phyloP scores from a whole-genome alignment of 495 filamentous ascomycete genomes.

The Penicillium odoratum region DNA sequence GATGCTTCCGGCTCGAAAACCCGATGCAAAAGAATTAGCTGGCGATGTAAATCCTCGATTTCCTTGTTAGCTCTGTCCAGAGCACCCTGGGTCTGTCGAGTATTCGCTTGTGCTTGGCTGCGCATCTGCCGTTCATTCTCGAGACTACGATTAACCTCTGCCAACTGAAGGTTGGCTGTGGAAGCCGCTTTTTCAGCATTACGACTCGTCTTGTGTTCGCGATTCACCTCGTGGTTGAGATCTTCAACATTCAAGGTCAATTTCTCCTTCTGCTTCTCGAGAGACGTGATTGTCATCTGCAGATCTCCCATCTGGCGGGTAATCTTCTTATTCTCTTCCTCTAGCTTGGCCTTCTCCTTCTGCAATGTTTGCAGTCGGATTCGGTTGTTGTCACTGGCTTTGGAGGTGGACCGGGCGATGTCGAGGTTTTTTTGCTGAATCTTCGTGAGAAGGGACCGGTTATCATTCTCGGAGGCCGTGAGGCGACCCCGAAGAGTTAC shows the following conservation, averaged over 20 bases:
- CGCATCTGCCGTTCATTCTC: constrained; percentile 89
- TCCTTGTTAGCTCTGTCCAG: constrained; percentile 78
- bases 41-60: constrained; percentile 72
- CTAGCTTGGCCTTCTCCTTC: constrained; percentile 78
- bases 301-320: constrained; percentile 84
- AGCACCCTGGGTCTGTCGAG: constrained; percentile 72
- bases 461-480: constrained; percentile 94
- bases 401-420: constrained; percentile 86
- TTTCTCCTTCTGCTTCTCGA: constrained; percentile 97
- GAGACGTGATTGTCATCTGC: constrained; percentile 76
- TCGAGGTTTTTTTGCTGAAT: constrained; percentile 97
- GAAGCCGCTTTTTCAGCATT: constrained; percentile 93
- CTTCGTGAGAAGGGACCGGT: constrained; percentile 92
- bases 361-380: constrained; percentile 74
- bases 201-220: constrained; percentile 87
- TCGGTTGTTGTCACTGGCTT: constrained; percentile 80
- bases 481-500: constrained; percentile 89
- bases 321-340: constrained; percentile 80
- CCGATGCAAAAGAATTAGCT: constrained; percentile 78
- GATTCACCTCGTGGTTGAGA: constrained; percentile 86
- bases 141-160: constrained; percentile 83
- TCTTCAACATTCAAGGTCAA: constrained; percentile 86
- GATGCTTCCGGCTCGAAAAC: constrained; percentile 78
- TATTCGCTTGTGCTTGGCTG: constrained; percentile 81
- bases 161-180: constrained; percentile 74